Evolutionary conservation across 1,139 yeast species (phyloP).

Genomic region (Dujonia santamariae): DNA sequence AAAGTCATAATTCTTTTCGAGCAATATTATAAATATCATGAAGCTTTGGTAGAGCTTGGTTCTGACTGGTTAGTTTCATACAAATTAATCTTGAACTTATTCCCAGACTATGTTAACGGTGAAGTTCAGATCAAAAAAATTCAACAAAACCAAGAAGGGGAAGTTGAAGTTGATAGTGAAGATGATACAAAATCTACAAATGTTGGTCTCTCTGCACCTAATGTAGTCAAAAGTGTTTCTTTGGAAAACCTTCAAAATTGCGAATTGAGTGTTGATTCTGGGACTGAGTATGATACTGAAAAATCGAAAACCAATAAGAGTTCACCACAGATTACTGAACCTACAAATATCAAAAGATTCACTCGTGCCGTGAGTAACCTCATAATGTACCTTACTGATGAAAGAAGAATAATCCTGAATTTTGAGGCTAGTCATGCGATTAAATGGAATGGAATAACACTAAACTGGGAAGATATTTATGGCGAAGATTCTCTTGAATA

Average conservation of each 20-base stretch:
- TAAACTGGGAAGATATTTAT: conserved; percentile 38
- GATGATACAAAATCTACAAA: conserved; percentile 11
- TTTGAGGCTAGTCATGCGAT: conserved; percentile 20
- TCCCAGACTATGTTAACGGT: conserved; percentile 40
- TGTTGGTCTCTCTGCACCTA: neutral
- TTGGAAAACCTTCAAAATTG: conserved; percentile 1
- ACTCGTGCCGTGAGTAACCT: conserved; percentile 48
- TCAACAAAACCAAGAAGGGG: neutral
- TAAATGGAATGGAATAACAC: conserved; percentile 44
- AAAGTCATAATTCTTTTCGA: conserved; percentile 35
- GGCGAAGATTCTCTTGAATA: conserved; percentile 14
- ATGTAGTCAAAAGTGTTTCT: neutral
- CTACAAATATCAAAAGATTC: conserved; percentile 26
- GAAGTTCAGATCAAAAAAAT: conserved; percentile 9
- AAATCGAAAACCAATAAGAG: neutral
- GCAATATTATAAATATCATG: conserved; percentile 35
- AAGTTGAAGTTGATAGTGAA: conserved; percentile 27
- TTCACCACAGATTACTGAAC: conserved; percentile 13
- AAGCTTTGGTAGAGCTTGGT: conserved; percentile 39
- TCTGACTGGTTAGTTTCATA: conserved; percentile 43
- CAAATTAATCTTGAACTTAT: conserved; percentile 31
- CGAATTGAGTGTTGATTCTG: conserved; percentile 19
- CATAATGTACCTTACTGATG: conserved; percentile 55
- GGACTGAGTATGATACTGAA: conserved; percentile 22
- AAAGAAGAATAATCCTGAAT: conserved; percentile 45